These are phyloP conservation scores for Aureobasidium lini DNA, from an alignment of 2,329 filamentous ascomycete genomes.

Conservation along the genomic window DNA sequence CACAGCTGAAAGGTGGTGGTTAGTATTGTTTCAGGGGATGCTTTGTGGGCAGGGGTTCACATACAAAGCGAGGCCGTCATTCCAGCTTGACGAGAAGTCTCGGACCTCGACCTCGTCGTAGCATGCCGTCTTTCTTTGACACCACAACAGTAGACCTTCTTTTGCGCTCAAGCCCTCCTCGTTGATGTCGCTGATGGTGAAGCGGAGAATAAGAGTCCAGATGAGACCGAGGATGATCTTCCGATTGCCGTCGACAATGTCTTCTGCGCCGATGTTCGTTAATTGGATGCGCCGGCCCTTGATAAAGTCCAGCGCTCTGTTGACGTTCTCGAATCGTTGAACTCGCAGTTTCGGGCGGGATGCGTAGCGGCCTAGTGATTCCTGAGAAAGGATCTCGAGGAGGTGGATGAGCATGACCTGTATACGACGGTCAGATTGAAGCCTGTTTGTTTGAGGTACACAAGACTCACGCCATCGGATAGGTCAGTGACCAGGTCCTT, in stretches of 20 bases:
- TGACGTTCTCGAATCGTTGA: constrained; percentile 96
- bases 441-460: neutral
- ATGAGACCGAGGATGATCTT: constrained; percentile 97
- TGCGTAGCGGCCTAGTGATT: constrained; percentile 93
- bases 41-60: constrained; percentile 18
- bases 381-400: constrained; percentile 88
- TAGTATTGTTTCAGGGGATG: neutral
- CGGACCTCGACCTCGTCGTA: constrained; percentile 95
- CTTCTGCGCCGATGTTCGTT: constrained; percentile 97
- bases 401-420: constrained; percentile 93
- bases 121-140: constrained; percentile 95
- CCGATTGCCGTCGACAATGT: constrained; percentile 94
- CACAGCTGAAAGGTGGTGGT: constrained; percentile 49
- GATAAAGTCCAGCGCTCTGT: constrained; percentile 89
- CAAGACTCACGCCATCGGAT: constrained; percentile 74
- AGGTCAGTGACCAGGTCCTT: constrained; percentile 83
- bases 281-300: constrained; percentile 85
- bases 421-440: neutral
- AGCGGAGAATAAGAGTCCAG: constrained; percentile 95
- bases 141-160: constrained; percentile 91
- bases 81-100: constrained; percentile 95
- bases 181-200: constrained; percentile 98
- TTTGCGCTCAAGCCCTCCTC: constrained; percentile 97
- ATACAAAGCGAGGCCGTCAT: constrained; percentile 84
- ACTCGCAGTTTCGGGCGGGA: constrained; percentile 93